A percentile compares a stretch with the other conserved stretches of the same genome.
Conservation (phyloP, 75 land plant species). For the Pinus albicaulis region DNA sequence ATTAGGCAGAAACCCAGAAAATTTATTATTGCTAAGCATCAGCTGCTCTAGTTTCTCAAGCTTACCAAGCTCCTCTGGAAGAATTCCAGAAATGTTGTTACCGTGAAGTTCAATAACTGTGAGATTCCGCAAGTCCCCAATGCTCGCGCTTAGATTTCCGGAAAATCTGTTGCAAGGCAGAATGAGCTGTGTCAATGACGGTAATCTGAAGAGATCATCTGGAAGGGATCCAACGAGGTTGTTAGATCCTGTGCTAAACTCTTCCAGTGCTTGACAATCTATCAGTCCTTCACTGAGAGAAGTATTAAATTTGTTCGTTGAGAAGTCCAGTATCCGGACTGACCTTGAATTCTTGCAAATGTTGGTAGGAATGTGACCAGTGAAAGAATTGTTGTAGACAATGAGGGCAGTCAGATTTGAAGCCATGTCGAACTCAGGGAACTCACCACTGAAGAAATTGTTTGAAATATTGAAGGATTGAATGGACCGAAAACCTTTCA, state of each 20-base stretch:
- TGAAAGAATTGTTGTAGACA: conserved; percentile 16
- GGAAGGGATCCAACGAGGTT: conserved; percentile 30
- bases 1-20: conserved; percentile 34
- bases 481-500: conserved; percentile 8
- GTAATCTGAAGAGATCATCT: conserved; percentile 26
- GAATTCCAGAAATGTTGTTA: conserved; percentile 36
- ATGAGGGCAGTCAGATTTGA: neutral
- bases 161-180: conserved; percentile 19
- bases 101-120: conserved; percentile 27
- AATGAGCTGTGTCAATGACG: conserved; percentile 13
- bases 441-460: conserved; percentile 19
- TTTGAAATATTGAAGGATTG: conserved; percentile 30
- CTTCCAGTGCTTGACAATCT: conserved; percentile 9
- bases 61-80: conserved; percentile 36
- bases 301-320: conserved; percentile 4
- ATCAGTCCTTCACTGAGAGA: conserved; percentile 4
- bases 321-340: conserved; percentile 20
- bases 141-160: conserved; percentile 8
- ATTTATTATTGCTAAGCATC: conserved; percentile 18
- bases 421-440: conserved; percentile 5
- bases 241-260: conserved; percentile 30
- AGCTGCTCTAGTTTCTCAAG: conserved; percentile 24
- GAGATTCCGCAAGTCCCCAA: conserved; percentile 33
- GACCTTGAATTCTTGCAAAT: conserved; percentile 10
- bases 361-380: conserved; percentile 14